phyloP scores from a whole-genome alignment of 352 stramenopile species.

The Globisporangium megalacanthum region DNA sequence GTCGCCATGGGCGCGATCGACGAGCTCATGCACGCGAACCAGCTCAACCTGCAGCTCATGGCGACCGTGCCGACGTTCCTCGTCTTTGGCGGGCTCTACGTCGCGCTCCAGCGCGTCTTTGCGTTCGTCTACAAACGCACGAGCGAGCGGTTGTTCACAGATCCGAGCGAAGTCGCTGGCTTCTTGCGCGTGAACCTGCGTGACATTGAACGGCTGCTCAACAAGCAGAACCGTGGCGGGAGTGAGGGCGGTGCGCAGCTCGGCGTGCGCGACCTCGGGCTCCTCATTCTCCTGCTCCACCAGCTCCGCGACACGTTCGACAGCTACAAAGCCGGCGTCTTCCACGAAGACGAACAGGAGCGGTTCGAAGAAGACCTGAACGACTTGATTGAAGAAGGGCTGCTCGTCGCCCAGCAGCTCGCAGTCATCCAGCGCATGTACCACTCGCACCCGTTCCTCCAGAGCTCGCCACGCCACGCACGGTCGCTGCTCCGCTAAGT shows the following conservation, averaged over 20 bases:
- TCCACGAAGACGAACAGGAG: slow-evolving; percentile 75
- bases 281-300: slow-evolving; percentile 69
- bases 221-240: slow-evolving; percentile 61
- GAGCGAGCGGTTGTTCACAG: slow-evolving; percentile 76
- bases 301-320: slow-evolving; percentile 76
- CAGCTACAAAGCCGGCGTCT: slow-evolving; percentile 47
- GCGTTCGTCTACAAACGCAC: slow-evolving; percentile 72
- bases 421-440: slow-evolving; percentile 87
- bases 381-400: slow-evolving; percentile 70
- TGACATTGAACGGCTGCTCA: slow-evolving; percentile 80
- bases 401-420: slow-evolving; percentile 75
- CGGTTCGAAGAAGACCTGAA: slow-evolving; percentile 81
- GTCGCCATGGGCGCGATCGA: slow-evolving; percentile 85
- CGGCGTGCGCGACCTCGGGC: slow-evolving; percentile 57
- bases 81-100: slow-evolving; percentile 70
- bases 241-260: slow-evolving; percentile 26
- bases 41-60: slow-evolving; percentile 83
- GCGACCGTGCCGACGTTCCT: slow-evolving; percentile 83
- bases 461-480: slow-evolving; percentile 43
- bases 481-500: slow-evolving; percentile 33
- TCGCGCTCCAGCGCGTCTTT: slow-evolving; percentile 44
- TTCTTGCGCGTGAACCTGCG: slow-evolving; percentile 77
- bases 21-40: slow-evolving; percentile 84
- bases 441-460: slow-evolving; percentile 76
- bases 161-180: slow-evolving; percentile 62